Evolutionary conservation across 352 stramenopile species (phyloP).

Genomic region (Achlya hypogyna): DNA sequence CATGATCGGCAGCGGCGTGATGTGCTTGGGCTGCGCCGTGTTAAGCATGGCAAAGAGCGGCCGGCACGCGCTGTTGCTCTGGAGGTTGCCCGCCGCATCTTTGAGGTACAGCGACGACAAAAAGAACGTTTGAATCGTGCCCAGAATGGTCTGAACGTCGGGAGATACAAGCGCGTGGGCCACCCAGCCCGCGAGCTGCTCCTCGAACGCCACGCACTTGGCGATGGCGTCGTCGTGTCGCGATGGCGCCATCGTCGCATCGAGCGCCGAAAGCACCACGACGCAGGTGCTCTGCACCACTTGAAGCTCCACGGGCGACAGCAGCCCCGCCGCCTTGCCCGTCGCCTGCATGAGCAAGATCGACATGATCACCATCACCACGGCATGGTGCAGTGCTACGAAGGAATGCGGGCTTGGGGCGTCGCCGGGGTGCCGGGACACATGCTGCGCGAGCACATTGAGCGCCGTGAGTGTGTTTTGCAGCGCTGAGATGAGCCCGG

Average conservation of each 20-base stretch:
- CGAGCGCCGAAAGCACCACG: constrained; percentile 9
- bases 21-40: constrained; percentile 1
- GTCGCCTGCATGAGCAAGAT: constrained; percentile 70
- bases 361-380: constrained; percentile 66
- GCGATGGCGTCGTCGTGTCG: not conserved
- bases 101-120: constrained; percentile 7
- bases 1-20: constrained; percentile 10
- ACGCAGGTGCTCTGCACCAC: not conserved
- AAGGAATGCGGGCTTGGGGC: constrained; percentile 40
- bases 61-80: not conserved
- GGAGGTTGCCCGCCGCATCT: not conserved
- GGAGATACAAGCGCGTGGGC: not conserved
- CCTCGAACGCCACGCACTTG: constrained; percentile 5
- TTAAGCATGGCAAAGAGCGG: constrained; percentile 19
- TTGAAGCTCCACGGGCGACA: constrained; percentile 7
- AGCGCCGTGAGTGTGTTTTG: constrained; percentile 2
- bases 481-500: not conserved
- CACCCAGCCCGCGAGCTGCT: not conserved
- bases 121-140: constrained; percentile 16
- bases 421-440: constrained; percentile 51
- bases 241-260: not conserved
- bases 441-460: not conserved
- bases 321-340: constrained; percentile 25
- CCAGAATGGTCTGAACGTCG: not conserved
- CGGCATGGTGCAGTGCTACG: constrained; percentile 72